Base-by-base conservation (phyloP, 2,329 filamentous ascomycete species). In the Trichoderma atrobrunneum region DNA sequence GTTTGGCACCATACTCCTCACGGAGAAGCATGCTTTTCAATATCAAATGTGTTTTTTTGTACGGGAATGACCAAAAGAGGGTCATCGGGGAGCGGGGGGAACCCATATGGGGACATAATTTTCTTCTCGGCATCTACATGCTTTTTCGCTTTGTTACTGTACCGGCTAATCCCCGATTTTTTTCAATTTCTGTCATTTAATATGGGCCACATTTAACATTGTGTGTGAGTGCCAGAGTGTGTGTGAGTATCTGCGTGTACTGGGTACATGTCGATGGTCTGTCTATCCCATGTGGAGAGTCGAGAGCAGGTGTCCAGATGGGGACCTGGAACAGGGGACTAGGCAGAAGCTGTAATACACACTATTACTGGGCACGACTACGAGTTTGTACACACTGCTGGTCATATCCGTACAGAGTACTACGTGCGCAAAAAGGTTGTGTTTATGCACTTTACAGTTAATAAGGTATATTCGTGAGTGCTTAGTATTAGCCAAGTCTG, bases 401-500 rank as follows among this genome's bases (percentile, higher is more conserved):
- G 62, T 34, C 64, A 39, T 59, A 39, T 57, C 64, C 10, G 24
- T 32, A 32, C 34, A 54, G 16, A 54, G 48, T n/a, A 32, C 4
- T 70, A 30, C 24, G 48, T 71, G 43, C 30, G 28, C 32, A 28
- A 26, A 60, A 62, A 24, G 28, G 39, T 36, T 26, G 66, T 62
- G 66, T 54, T 28, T 43, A 70, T 48, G 59, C 48, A 39, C 60
- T 63, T 21, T 18, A n/a, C 39, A 43, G 39, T n/a, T n/a, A 39
- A 34, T 61, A 57, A 51, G 34, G 26, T 61, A 21, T 48, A 60
- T 68, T 28, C 28, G 21, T 30, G 28, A 6, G 51, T 71, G 43
- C 48, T 32, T 30, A 36, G 34, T 36, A 59, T 48, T 57, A 34
- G 21, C 81, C 82, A 62, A 94, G 85, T 77, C 93, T 87, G 81